Base-by-base conservation (phyloP, 2,329 filamentous ascomycete genomes). In the Venturiaceae sp. region DNA sequence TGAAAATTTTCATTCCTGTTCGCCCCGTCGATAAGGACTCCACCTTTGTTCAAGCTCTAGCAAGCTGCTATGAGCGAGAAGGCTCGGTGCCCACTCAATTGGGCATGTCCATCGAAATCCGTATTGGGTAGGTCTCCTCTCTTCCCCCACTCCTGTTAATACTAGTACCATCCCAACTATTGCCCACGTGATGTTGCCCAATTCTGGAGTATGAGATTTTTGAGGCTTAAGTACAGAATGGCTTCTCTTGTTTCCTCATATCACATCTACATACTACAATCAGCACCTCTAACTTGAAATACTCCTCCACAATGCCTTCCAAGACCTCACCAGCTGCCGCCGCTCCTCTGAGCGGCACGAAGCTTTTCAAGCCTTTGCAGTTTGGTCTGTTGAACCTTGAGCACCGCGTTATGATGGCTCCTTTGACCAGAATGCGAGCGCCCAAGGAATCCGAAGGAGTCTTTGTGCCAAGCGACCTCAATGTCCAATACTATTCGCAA, bases 401-500 rank as follows among this genome's bases (percentile, higher is more conserved):
- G 33, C 56, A 60, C 34, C 56, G 57, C 14, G 34, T 60, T 9
- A 47, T 55, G 4, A 53, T 60, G 56, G 59, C 57, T 1, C 59
- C 59, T 11, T 32, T 60, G 32, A 60, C 58, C 8, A 36, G 58
- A 16, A 50, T 53, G 23, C 44, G 57, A 39, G 57, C 55, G 4
- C 39, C 55, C 44, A 37, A 34, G 54, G 37, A 55, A 30, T 53
- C 50, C 7, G 50, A 78, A 63, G 75, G 81, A 6, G 77, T 36
- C 13, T 53, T 36, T n/a, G 50, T 53, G 5, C 71, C 71, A 3
- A 69, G 68, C 6, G 69, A 74, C 54, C 62, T 74, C 28, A 64
- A 72, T 41, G 66, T 67, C 30, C 68, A 74, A 41, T 74, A 75
- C 61, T 75, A 75, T 30, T 16, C 19, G 30, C 58, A 60, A n/a